A percentile compares a stretch with the other conserved stretches of the same genome.
These are phyloP conservation scores for Leccinum pachyderme DNA, from an alignment of 1,284 basidiomycete genomes.

Conservation along the genomic window DNA sequence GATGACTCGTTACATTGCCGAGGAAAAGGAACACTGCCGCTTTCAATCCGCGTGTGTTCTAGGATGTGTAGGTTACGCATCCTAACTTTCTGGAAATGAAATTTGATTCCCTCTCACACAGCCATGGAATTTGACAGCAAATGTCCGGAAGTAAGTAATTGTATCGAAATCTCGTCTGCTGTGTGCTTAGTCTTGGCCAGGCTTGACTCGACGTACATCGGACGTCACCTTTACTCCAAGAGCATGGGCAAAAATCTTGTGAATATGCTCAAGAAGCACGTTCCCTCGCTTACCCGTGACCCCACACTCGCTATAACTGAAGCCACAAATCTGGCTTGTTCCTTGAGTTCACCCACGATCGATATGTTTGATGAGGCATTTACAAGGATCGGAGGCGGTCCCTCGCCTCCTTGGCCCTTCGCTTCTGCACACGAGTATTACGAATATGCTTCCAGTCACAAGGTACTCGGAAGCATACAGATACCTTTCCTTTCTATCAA, in stretches of 20 bases:
- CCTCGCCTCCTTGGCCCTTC: conserved; percentile 79
- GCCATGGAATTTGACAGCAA: conserved; percentile 76
- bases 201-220: conserved; percentile 62
- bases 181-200: conserved; percentile 35
- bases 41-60: conserved; percentile 76
- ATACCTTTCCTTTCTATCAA: conserved; percentile 84
- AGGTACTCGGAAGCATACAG: conserved; percentile 53
- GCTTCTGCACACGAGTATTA: conserved; percentile 82
- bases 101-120: conserved; percentile 32
- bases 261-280: conserved; percentile 64
- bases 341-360: conserved; percentile 54
- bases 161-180: conserved; percentile 17
- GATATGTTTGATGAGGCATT: conserved; percentile 65
- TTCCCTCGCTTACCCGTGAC: conserved; percentile 47
- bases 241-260: conserved; percentile 82
- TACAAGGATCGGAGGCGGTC: conserved; percentile 76
- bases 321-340: conserved; percentile 44
- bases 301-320: conserved; percentile 52
- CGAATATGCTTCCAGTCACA: conserved; percentile 58
- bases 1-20: conserved; percentile 87
- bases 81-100: conserved; percentile 9
- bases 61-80: conserved; percentile 61
- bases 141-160: conserved; percentile 50
- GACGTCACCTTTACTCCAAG: conserved; percentile 75
- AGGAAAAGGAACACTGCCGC: conserved; percentile 79